Evolutionary conservation across 768 basidiomycete species (phyloP).

Genomic region (Pilatotrama ljubarskyi): DNA sequence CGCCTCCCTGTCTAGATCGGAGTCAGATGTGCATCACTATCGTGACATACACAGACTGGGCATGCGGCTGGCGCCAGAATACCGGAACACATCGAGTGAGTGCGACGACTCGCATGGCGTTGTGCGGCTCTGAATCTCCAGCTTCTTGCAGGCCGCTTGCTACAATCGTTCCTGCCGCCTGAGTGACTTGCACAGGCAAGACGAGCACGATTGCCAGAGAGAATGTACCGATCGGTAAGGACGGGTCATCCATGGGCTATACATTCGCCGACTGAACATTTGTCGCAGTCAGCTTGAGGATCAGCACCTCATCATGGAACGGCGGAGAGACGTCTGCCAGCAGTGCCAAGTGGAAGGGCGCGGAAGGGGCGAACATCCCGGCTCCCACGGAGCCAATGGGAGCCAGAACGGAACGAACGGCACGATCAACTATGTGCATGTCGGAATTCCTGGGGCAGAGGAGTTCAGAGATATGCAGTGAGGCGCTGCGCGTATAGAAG

Average conservation of each 20-base stretch:
- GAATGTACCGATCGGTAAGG: slow-evolving; percentile 8
- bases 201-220: slow-evolving; percentile 6
- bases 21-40: slow-evolving; percentile 9
- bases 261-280: background rate
- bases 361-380: background rate
- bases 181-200: slow-evolving; percentile 4
- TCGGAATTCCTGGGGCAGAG: background rate
- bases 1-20: background rate
- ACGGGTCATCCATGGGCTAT: too few relatives aligned
- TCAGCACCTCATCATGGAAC: slow-evolving; percentile 18
- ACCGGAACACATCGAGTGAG: slow-evolving; percentile 10
- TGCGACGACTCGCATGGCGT: background rate
- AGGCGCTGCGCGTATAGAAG: background rate
- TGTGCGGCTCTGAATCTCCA: background rate
- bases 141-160: slow-evolving; percentile 10
- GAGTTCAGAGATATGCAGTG: background rate
- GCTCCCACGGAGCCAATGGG: background rate
- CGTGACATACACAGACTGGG: slow-evolving; percentile 13
- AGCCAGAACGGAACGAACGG: background rate
- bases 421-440: background rate
- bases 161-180: slow-evolving; percentile 4
- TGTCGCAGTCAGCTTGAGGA: slow-evolving; percentile 8
- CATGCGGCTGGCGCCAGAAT: slow-evolving; percentile 12
- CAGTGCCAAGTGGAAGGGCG: slow-evolving; percentile 2
- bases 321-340: background rate